Base-by-base conservation (phyloP, 106 monocot species). In the Platanthera guangdongensis region DNA sequence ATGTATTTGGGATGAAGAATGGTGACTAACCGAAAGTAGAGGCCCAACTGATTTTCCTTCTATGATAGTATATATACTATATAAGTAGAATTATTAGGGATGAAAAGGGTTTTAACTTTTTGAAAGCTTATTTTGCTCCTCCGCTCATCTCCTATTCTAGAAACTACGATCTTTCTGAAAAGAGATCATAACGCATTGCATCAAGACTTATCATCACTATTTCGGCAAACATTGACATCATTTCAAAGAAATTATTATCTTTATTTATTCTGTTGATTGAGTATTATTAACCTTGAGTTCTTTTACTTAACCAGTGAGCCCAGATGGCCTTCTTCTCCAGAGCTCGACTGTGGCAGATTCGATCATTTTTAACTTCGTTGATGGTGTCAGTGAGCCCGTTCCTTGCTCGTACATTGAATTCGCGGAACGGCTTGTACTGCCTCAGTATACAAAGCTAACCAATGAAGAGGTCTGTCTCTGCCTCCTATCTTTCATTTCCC, bases 271-370 rank as follows among this genome's bases (percentile, higher is more conserved):
- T 9, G 19, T 60, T 60, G 19, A 60, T n/a, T 60, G 18, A 60
- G 59, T 21, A 60, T 60, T 60, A 21, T 55, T 21, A 60, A 19
- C 59, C 19, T 8, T 18, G 7, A 30, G 65, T 65, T 65, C 65
- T 65, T 70, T 46, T 75, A 19, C 57, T 64, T 81, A 6, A 82
- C 84, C 85, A 99, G 97, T 92, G 72, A 94, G 94, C 81, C 97
- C 97, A 25, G 94, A 99, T 81, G 97, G 92, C 55, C 94, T 99
- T 80, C 86, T 99, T 8, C 80, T 90, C 73, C 97, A 99, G 83
- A 99, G 97, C 80, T 94, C 97, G 30, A 99, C 97, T 21, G 88
- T 99, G 21, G 94, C 94, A 32, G 94, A 99, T 85, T 90, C 97
- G 75, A 84, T 67, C 5, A 71, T 81, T 25, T 99, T 94, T 71